A percentile compares a stretch with the other conserved stretches of the same genome.
phyloP scores from a whole-genome alignment of 306 rosid species.

The Oxytropis ochrocephala region DNA sequence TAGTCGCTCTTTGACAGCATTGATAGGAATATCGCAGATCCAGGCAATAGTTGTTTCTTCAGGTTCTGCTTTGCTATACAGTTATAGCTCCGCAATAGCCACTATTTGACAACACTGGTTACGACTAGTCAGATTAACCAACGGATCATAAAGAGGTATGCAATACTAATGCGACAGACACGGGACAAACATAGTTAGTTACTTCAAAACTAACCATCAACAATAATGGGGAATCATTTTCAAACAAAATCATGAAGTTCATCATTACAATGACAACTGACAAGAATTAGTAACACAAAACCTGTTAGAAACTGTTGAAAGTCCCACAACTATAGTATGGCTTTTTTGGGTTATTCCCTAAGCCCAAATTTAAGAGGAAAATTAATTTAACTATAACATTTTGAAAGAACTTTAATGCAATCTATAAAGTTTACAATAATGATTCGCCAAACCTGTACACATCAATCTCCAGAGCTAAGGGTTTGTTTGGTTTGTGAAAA shows the following conservation, averaged over 20 bases:
- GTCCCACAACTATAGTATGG: no score
- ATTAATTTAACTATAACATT: neutral
- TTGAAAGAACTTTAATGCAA: neutral
- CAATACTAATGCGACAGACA: neutral
- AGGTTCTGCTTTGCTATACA: no score
- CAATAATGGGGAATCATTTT: neutral
- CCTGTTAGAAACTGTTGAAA: neutral
- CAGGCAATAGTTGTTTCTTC: no score
- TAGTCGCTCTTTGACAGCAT: no score
- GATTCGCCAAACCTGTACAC: neutral
- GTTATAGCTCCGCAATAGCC: no score
- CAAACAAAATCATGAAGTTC: neutral
- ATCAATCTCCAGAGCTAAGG: neutral
- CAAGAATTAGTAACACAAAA: neutral
- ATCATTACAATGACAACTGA: neutral
- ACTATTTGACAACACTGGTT: neutral
- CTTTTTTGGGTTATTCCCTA: no score
- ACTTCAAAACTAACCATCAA: conserved; percentile 5
- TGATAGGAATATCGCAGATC: no score
- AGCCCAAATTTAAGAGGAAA: no score
- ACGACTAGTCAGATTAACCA: conserved; percentile 7
- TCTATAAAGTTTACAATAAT: neutral
- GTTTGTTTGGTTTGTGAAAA: no score
- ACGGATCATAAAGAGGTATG: conserved; percentile 5
- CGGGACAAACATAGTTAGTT: neutral